Base-by-base conservation (phyloP, 108 stramenopile genomes). In the Nannochloropsis gaditana region DNA sequence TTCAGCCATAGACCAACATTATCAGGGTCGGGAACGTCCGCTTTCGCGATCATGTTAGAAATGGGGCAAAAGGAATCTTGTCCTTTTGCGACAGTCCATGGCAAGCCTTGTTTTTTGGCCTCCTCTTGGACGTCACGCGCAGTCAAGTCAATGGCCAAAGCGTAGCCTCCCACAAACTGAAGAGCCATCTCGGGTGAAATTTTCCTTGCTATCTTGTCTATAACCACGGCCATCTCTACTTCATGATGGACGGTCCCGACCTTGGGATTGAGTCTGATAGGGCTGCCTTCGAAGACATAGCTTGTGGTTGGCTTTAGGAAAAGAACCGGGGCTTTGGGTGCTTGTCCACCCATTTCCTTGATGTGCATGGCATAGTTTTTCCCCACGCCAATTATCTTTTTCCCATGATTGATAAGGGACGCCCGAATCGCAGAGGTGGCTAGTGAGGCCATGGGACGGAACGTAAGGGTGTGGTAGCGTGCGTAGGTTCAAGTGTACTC, bases 61-160 rank as follows among this genome's bases (percentile, higher is more conserved):
- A 73, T 73, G 8, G 59, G 59, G 8, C 59, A 73, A n/a, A 73
- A 73, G 59, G 15, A 73, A 73, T 73, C 59, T 73, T 73, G 59
- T n/a, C 59, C 59, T 2, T 73, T 73, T 15, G 59, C 59, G 4
- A 73, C 59, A 15, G 59, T 73, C 59, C 59, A 73, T n/a, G 59
- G 59, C 2, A 73, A n/a, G 19, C 59, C 59, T 73, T 73, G 59
- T n/a, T 73, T 73, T n/a, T 73, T 73, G 59, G 59, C 59, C 59
- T 73, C 59, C n/a, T 73, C 59, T 73, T 73, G 59, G 59, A 73
- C n/a, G 59, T 73, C 59, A n/a, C 59, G 59, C 4, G 59, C 59
- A 73, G 59, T 73, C 15, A 73, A n/a, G 59, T 73, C 59, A n/a
- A 73, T 73, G 15, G 59, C 59, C 4, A 73, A n/a, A n/a, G 59